Conservation (phyloP, 2,329 filamentous ascomycete genomes). For the Lecanicillium sp. region DNA sequence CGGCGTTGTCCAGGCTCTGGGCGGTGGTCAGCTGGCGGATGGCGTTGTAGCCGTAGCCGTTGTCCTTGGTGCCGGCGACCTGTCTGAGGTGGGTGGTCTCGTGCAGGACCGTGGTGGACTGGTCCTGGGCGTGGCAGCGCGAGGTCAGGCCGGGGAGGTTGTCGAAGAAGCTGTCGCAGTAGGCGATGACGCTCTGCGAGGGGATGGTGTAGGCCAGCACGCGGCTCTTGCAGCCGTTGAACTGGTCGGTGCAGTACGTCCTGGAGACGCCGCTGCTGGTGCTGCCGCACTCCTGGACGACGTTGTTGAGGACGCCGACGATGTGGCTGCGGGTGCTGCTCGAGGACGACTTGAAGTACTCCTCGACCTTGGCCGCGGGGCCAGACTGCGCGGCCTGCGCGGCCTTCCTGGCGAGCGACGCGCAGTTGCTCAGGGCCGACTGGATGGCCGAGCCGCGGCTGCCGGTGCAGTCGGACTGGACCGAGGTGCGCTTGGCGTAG, state of each 20-base stretch:
- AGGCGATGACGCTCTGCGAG: slow-evolving; percentile 10
- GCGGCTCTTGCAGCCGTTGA: slow-evolving; percentile 39
- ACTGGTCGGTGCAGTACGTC: slow-evolving; percentile 51
- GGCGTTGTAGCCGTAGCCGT: slow-evolving; percentile 17
- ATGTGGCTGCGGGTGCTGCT: slow-evolving; percentile 38
- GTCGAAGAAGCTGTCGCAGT: slow-evolving; percentile 13
- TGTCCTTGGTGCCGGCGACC: slow-evolving; percentile 8
- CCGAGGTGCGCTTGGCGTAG: slow-evolving; percentile 38
- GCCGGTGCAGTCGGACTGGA: slow-evolving; percentile 37
- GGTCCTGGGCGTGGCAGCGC: slow-evolving; percentile 13
- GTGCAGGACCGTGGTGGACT: slow-evolving; percentile 13
- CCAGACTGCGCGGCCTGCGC: slow-evolving; percentile 43
- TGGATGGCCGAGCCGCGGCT: neutral
- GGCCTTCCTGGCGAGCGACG: slow-evolving; percentile 49
- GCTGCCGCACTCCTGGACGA: slow-evolving; percentile 46
- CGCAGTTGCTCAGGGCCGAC: slow-evolving; percentile 34
- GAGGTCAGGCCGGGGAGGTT: slow-evolving; percentile 15
- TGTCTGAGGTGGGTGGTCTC: slow-evolving; percentile 11
- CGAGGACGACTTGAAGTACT: slow-evolving; percentile 58
- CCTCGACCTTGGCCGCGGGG: slow-evolving; percentile 41
- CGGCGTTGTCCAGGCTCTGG: slow-evolving; percentile 18
- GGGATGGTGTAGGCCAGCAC: slow-evolving; percentile 15
- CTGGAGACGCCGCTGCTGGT: slow-evolving; percentile 37
- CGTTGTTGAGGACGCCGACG: slow-evolving; percentile 37
- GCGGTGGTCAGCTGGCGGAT: slow-evolving; percentile 10